phyloP scores from a whole-genome alignment of 768 basidiomycete species.

The Chlorophyllum brunneum region DNA sequence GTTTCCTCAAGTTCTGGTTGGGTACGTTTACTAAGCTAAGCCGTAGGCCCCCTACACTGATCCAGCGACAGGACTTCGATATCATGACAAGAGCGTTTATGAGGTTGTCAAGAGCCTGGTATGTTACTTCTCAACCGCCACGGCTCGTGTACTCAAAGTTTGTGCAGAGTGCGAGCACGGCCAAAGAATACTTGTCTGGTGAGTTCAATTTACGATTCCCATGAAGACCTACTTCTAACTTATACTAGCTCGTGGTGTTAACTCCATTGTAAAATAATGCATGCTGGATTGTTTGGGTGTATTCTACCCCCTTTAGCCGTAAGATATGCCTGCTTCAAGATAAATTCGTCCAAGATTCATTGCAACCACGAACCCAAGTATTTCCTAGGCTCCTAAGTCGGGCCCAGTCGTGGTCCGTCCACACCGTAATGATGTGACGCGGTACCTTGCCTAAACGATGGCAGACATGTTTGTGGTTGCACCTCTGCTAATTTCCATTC shows the following conservation, averaged over 20 bases:
- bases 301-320: no score
- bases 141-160: background rate
- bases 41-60: conserved; percentile 78
- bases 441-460: no score
- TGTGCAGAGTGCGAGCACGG: conserved; percentile 57
- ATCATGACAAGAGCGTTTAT: conserved; percentile 86
- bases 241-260: conserved; percentile 31
- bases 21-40: background rate
- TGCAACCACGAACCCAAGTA: no score
- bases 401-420: no score
- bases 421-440: no score
- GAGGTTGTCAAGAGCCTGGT: conserved; percentile 77
- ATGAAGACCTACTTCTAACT: conserved; percentile 12
- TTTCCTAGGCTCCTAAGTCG: no score
- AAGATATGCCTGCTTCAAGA: no score
- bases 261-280: conserved; percentile 33
- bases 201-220: conserved; percentile 14
- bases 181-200: conserved; percentile 76
- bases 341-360: no score
- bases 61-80: conserved; percentile 73
- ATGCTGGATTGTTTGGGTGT: no score
- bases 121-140: conserved; percentile 14
- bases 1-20: background rate
- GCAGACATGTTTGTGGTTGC: no score
- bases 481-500: no score